Base-by-base conservation (phyloP, 2,329 filamentous ascomycete species). In the Trematosphaeria pertusa region DNA sequence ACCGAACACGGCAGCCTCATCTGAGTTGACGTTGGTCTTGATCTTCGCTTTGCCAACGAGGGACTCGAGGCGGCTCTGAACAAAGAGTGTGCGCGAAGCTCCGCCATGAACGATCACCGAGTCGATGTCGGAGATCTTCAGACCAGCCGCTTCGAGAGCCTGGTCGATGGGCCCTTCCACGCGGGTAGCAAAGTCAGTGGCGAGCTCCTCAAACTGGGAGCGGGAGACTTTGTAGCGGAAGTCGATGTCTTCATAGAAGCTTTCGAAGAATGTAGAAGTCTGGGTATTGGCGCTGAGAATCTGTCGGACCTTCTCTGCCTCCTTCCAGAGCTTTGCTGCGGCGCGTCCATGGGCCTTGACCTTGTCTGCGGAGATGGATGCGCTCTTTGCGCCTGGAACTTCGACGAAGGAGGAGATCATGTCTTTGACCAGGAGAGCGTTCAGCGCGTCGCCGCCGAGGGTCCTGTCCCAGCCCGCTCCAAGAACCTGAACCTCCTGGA, bases 1-100 rank as follows among this genome's bases (percentile, higher is more conserved):
- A 61, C 94, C 94, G 71, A 97, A 96, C 8, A 96, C 94, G 39
- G 94, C 94, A 18, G 94, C 88, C 75, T 99, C 94, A 64, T 99
- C 94, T 9, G 93, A 89, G 75, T 99, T 99, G 67, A 99, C 94
- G 62, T 95, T 99, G 65, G 87, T 88, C 56, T 91, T 87, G 49
- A 99, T 80, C 78, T 96, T 97, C 40, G 88, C 85, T 6, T 85
- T 74, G 28, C 89, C 88, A 39, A 86, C 82, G 33, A 89, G 73
- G 52, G 85, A 83, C 74, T 97, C 91, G 12, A 99, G 84, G 62
- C 88, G 82, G 73, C 87, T 93, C 72, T 97, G 93, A 9, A 99
- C 90, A 62, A 97, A 97, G 0, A 94, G 94, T 7, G 93, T 97
- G 51, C 94, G 86, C 35, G 91, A 87, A 34, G 87, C 87, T 59